Base-by-base conservation (phyloP, 2,329 filamentous ascomycete genomes). In the Penicillium sp. region DNA sequence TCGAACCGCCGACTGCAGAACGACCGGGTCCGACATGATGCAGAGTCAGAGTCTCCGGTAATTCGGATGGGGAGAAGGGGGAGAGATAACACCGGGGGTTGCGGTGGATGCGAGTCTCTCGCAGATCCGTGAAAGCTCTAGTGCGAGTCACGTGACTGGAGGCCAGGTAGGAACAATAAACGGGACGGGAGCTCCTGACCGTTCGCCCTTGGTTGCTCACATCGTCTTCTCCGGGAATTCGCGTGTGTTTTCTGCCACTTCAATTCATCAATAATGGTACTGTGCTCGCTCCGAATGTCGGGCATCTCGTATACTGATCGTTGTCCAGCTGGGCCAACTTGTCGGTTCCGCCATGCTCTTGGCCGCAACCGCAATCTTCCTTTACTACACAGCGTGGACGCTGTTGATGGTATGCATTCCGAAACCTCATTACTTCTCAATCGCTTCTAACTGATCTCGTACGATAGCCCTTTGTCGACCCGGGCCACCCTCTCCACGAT, bases 321-420 rank as follows among this genome's bases (percentile, higher is more conserved):
- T 46, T 24, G 30, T 54, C 41, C 73, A 99, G 94, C 88, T 96
- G 77, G 94, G 95, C 83, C 92, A 90, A 84, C 82, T 88, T 62
- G 81, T 88, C 63, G 87, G 87, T 75, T 81, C 87, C 74, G 83
- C 81, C 74, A 89, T 89, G 87, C 85, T 90, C 72, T 78, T 88
- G 74, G 79, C 81, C 78, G 86, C 87, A 66, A 85, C 86, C 60
- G 79, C 81, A 65, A 83, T 89, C 71, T 90, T 89, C 73, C 79
- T 88, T 66, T 99, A 99, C 83, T 99, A 99, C 79, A 94, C 90
- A 58, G 84, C 96, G 74, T 99, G 94, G 94, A 96, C 94, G 25
- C 82, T 99, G 60, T 82, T 97, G 62, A 97, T 99, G 89, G 94
- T 96, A 83, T 53, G 76, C 25, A 2, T 4, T 41, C 22, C 11